Conservation (phyloP, 169 alveolate genomes). For the Plasmodium chabaudi region DNA sequence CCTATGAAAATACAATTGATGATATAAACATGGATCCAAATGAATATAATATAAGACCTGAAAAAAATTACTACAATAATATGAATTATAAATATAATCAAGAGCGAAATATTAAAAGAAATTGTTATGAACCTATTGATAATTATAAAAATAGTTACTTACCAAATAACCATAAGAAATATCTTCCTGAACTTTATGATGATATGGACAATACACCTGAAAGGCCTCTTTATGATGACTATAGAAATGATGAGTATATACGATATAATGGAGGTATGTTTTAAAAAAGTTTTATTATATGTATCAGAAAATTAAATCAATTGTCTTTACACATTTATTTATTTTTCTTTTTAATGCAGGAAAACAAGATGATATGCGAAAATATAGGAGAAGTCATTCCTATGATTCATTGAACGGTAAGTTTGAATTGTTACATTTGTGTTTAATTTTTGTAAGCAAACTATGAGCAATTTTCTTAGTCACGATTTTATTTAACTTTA, state of each 20-base stretch:
- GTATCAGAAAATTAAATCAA: neutral
- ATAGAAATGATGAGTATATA: slow-evolving; percentile 12
- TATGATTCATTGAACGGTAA: slow-evolving; percentile 55
- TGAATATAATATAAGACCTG: slow-evolving; percentile 24
- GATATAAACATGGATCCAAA: slow-evolving; percentile 21
- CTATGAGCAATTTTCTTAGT: too few species aligned
- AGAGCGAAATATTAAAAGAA: slow-evolving; percentile 47
- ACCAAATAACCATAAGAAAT: slow-evolving; percentile 10
- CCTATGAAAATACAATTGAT: slow-evolving; percentile 40
- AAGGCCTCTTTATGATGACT: slow-evolving; percentile 14
- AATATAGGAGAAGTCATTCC: slow-evolving; percentile 19
- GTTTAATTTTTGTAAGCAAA: too few species aligned
- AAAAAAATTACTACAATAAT: slow-evolving; percentile 17
- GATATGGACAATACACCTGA: slow-evolving; percentile 21
- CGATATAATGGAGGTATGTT: slow-evolving; percentile 9
- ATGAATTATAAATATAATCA: slow-evolving; percentile 23
- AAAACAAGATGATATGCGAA: slow-evolving; percentile 38
- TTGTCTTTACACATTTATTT: neutral
- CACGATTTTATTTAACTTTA: too few species aligned
- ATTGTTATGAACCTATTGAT: slow-evolving; percentile 28
- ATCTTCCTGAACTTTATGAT: slow-evolving; percentile 16
- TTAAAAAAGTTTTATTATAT: neutral
- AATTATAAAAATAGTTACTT: slow-evolving; percentile 8
- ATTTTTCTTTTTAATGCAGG: slow-evolving; percentile 10
- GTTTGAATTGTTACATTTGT: too few species aligned